Evolutionary conservation across 1,284 basidiomycete genomes (phyloP).

Genomic region (Anthracocystis setariae): DNA sequence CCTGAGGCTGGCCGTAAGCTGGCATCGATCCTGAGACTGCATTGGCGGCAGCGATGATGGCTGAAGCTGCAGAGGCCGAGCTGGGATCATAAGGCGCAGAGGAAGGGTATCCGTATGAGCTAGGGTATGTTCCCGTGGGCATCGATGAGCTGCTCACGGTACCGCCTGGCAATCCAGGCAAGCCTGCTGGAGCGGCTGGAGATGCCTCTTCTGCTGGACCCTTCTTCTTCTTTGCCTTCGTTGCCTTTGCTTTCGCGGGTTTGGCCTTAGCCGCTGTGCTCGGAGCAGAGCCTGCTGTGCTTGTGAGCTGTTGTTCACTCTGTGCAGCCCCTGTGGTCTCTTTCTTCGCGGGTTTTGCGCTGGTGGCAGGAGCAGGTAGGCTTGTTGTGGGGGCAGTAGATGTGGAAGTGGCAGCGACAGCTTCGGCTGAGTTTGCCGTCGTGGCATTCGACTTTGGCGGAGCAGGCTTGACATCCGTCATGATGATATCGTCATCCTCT

Average conservation of each 20-base stretch:
- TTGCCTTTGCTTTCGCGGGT: constrained; percentile 34
- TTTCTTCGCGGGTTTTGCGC: neutral
- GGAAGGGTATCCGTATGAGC: constrained; percentile 3
- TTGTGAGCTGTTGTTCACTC: constrained; percentile 11
- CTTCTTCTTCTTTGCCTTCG: constrained; percentile 48
- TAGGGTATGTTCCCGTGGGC: constrained; percentile 11
- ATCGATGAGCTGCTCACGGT: constrained; percentile 1
- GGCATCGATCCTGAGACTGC: constrained; percentile 42
- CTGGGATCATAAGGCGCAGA: constrained; percentile 23
- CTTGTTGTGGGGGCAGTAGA: constrained; percentile 4
- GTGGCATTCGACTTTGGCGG: constrained; percentile 2
- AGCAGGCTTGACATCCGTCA: constrained; percentile 37
- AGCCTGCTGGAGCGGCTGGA: neutral
- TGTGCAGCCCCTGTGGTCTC: constrained; percentile 5
- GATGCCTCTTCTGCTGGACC: constrained; percentile 17
- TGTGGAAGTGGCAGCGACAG: neutral
- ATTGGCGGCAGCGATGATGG: constrained; percentile 45
- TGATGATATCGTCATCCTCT: constrained; percentile 33
- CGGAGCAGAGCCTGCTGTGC: constrained; percentile 7
- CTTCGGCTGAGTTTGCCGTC: neutral
- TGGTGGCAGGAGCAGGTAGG: constrained; percentile 4
- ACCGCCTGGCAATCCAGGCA: constrained; percentile 1
- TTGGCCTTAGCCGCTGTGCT: constrained; percentile 28
- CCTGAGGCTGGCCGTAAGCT: constrained; percentile 16
- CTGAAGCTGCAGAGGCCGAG: constrained; percentile 36